phyloP scores from a whole-genome alignment of 1,139 yeast species.

The Hansenula anomala region DNA sequence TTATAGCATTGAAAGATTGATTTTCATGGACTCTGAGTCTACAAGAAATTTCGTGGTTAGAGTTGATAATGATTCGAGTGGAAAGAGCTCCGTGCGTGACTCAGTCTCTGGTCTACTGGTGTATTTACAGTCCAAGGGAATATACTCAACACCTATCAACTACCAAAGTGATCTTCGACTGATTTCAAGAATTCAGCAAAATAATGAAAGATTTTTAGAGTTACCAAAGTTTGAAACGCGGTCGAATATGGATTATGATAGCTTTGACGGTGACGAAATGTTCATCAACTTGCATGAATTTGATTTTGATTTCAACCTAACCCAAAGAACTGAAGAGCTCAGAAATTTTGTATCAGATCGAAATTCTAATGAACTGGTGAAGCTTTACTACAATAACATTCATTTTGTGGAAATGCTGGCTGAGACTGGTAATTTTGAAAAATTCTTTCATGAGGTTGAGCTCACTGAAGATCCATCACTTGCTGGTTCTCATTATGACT shows the following conservation, averaged over 20 bases:
- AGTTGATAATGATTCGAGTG: neutral
- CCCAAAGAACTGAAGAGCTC: neutral
- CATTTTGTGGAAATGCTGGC: neutral
- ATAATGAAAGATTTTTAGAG: neutral
- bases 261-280: slow-evolving; percentile 1
- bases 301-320: slow-evolving; percentile 21
- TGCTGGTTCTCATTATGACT: slow-evolving; percentile 63
- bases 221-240: neutral
- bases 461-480: slow-evolving; percentile 29
- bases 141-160: neutral
- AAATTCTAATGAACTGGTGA: too few relatives aligned
- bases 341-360: neutral
- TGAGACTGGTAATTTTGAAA: slow-evolving; percentile 14
- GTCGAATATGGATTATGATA: neutral
- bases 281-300: slow-evolving; percentile 15
- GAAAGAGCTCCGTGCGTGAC: neutral
- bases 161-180: neutral
- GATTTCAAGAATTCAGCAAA: neutral
- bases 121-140: neutral
- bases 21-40: neutral
- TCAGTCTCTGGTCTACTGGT: neutral
- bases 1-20: neutral
- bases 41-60: neutral
- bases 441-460: slow-evolving; percentile 46
- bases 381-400: neutral